Conservation (phyloP, 2,329 filamentous ascomycete species). For the Paecilomyces sp. region DNA sequence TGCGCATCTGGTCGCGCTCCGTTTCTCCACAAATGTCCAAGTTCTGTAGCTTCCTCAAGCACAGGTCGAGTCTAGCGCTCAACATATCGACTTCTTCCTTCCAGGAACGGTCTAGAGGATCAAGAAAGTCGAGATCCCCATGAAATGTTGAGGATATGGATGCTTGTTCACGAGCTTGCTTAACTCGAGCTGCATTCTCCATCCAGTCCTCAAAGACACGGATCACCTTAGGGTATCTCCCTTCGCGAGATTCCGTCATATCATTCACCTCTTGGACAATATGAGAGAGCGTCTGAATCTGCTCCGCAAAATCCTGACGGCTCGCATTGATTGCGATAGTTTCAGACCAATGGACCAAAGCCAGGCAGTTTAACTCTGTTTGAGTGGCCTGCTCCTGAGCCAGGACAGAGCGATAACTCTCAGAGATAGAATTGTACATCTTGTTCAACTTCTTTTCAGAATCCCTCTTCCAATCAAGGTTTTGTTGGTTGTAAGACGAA, state of each 20-base stretch:
- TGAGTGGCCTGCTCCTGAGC: conserved; percentile 26
- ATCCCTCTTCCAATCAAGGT: conserved; percentile 22
- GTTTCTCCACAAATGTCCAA: conserved; percentile 27
- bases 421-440: conserved; percentile 28
- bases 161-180: conserved; percentile 6
- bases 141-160: conserved; percentile 5
- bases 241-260: conserved; percentile 17
- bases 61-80: conserved; percentile 26
- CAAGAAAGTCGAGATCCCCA: conserved; percentile 21
- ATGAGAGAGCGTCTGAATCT: conserved; percentile 32
- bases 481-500: conserved; percentile 19
- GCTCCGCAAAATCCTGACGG: conserved; percentile 23
- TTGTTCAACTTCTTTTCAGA: conserved; percentile 23
- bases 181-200: conserved; percentile 18
- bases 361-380: conserved; percentile 26
- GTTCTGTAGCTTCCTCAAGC: conserved; percentile 26
- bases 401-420: conserved; percentile 23
- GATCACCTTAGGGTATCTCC: conserved; percentile 23
- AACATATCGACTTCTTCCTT: conserved; percentile 24
- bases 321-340: conserved; percentile 21
- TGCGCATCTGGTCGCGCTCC: conserved; percentile 14
- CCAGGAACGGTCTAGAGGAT: conserved; percentile 27
- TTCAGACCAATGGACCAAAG: conserved; percentile 25
- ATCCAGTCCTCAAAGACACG: conserved; percentile 32
- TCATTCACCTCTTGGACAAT: conserved; percentile 31